These are phyloP conservation scores for Pachysolen tannophilus DNA, from an alignment of 805 yeast species.

Conservation along the genomic window DNA sequence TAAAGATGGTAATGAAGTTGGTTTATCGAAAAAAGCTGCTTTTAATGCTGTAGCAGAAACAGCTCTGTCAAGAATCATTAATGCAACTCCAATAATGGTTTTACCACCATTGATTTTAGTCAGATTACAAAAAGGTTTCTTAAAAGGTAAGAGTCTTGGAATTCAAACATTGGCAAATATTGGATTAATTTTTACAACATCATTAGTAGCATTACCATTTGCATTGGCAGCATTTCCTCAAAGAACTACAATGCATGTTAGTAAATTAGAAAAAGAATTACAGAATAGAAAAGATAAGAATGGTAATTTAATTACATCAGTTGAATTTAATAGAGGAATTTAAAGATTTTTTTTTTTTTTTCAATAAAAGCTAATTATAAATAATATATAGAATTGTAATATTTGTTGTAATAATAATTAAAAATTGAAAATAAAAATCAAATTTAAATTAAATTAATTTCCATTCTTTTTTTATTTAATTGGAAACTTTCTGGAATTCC, in stretches of 20 bases:
- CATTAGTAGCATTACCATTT: conserved; percentile 85
- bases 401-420: too few relatives aligned
- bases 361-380: background rate
- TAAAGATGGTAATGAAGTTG: conserved; percentile 54
- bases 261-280: conserved; percentile 58
- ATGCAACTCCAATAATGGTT: conserved; percentile 97
- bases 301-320: conserved; percentile 49
- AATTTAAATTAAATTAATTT: too few relatives aligned
- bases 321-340: conserved; percentile 92
- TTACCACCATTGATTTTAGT: conserved; percentile 85
- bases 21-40: conserved; percentile 82
- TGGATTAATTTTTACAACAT: conserved; percentile 78
- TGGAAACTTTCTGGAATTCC: too few relatives aligned
- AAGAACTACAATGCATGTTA: conserved; percentile 53
- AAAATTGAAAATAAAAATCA: too few relatives aligned
- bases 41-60: conserved; percentile 93
- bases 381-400: conserved; percentile 1
- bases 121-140: conserved; percentile 59
- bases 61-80: conserved; percentile 88
- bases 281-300: conserved; percentile 49
- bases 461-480: too few relatives aligned
- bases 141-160: conserved; percentile 60
- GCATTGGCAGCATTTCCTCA: conserved; percentile 96
- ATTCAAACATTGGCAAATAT: conserved; percentile 68
- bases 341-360: conserved; percentile 23